A percentile compares a stretch with the other conserved stretches of the same genome.
Evolutionary conservation across 371 early-diverging fungal genomes (phyloP).

Genomic region (Mortierella polycephala): DNA sequence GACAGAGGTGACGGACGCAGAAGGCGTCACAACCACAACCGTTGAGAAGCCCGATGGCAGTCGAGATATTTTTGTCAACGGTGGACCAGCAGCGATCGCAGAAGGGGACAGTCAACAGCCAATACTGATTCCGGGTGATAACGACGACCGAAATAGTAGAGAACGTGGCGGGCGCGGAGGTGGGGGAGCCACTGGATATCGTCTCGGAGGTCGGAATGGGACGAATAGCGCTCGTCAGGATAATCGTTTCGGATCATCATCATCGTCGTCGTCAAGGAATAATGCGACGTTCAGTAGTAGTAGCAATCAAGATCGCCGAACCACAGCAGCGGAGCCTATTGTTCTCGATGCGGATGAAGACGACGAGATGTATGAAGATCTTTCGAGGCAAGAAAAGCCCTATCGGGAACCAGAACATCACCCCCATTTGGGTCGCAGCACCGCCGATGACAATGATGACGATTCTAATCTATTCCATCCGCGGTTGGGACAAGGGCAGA

Average conservation of each 20-base stretch:
- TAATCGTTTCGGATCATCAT: neutral
- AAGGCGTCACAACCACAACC: conserved; percentile 42
- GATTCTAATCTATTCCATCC: conserved; percentile 29
- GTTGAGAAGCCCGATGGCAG: conserved; percentile 39
- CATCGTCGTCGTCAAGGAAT: neutral
- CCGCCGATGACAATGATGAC: neutral
- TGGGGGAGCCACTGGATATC: neutral
- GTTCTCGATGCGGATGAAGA: conserved; percentile 34
- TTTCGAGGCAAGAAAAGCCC: conserved; percentile 10
- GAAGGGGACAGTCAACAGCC: conserved; percentile 24
- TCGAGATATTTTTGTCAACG: conserved; percentile 29
- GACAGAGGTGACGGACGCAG: conserved; percentile 41
- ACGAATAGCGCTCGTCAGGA: neutral
- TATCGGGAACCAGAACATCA: neutral
- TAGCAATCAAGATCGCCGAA: conserved; percentile 2
- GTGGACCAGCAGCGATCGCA: conserved; percentile 23
- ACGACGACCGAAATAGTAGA: neutral
- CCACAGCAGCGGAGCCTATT: conserved; percentile 20
- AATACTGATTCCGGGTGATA: conserved; percentile 33
- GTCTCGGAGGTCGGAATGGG: neutral
- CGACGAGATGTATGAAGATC: conserved; percentile 30
- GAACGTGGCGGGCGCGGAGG: neutral
- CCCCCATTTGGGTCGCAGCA: too few species aligned
- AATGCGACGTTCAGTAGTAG: neutral
- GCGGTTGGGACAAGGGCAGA: conserved; percentile 31